Evolutionary conservation across 2,329 filamentous ascomycete genomes (phyloP), one percentile per base, ranked within the genome.

Genomic region (Sporothrix mexicana): DNA sequence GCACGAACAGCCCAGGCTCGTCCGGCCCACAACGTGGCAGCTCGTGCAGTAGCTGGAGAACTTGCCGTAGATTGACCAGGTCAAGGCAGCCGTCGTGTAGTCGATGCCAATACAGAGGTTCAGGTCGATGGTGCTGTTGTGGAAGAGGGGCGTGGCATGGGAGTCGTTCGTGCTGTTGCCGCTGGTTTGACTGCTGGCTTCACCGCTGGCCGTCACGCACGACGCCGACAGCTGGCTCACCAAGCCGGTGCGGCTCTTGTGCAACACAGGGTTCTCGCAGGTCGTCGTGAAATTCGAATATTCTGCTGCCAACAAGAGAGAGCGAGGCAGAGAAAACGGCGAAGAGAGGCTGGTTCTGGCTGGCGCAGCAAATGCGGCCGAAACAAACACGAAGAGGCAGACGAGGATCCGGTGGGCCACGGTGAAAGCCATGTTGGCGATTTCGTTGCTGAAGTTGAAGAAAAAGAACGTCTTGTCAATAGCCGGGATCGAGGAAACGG

Each of bases 81-180:
- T 41, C 5, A 77, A 71, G 0, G 13, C n/a, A 0, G 59, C 74
- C 4, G 66, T 72, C 0, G 25, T 43, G 47, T 74, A 64, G 67
- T 77, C 61, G 61, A 77, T 71, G 25, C 76, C 76, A 0, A 77
- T 13, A 17, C 76, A 77, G 1, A 76, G 72, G 59, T 77, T 76
- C 17, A 77, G 69, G 49, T 77, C 76, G 15, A 77, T 72, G 2
- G 71, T 67, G 23, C 74, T 70, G 43, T 64, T 61, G 67, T 74
- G 73, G 9, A 59, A 47, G n/a, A 47, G 36, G 2, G n/a, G 30
- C n/a, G 51, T 57, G 30, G 8, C 30, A 30, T 43, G 15, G 1
- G 9, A 45, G 10, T 64, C 57, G 2, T 36, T 43, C 15, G 17
- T 43, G 9, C 43, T 45, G 36, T n/a, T 59, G 45, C 64, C 23